A percentile compares a stretch with the other conserved stretches of the same genome.
Conservation (phyloP, 768 basidiomycete species). For the Naganishia onofrii region DNA sequence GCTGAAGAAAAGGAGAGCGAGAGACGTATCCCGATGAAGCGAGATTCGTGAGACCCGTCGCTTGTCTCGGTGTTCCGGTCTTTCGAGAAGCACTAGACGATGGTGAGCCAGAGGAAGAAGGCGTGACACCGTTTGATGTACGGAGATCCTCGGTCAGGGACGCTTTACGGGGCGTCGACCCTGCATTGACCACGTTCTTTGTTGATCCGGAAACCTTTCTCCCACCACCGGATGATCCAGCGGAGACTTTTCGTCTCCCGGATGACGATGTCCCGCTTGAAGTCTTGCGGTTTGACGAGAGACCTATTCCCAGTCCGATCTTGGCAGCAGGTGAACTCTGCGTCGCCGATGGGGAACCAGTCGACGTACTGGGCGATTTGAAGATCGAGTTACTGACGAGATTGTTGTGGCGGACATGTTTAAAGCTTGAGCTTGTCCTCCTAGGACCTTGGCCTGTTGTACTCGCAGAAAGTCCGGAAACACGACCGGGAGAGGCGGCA, state of each 20-base stretch:
- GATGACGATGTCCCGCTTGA: background rate
- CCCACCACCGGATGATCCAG: background rate
- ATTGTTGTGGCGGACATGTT: constrained; percentile 51
- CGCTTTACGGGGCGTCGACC: constrained; percentile 30
- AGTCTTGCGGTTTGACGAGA: constrained; percentile 6
- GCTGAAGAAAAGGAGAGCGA: constrained; percentile 43
- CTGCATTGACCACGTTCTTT: background rate
- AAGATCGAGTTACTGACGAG: constrained; percentile 52
- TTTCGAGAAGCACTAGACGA: constrained; percentile 36
- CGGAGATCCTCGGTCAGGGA: constrained; percentile 16
- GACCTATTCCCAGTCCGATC: constrained; percentile 44
- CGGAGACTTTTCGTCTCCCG: constrained; percentile 14
- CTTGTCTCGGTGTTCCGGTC: constrained; percentile 36
- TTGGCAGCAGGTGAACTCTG: constrained; percentile 11
- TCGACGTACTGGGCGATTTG: constrained; percentile 36
- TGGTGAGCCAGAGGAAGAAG: constrained; percentile 36
- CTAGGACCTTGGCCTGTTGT: constrained; percentile 36
- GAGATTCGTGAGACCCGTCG: constrained; percentile 44
- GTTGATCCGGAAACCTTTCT: constrained; percentile 21
- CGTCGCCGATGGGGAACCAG: background rate
- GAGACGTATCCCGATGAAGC: constrained; percentile 43
- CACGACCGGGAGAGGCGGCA: constrained; percentile 3
- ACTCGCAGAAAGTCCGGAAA: background rate
- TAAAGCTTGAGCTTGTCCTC: constrained; percentile 51
- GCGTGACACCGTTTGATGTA: constrained; percentile 1